Evolutionary conservation across 371 early-diverging fungal genomes (phyloP), one percentile per base, ranked within the genome.

Genomic region (Mucor lusitanicus): DNA sequence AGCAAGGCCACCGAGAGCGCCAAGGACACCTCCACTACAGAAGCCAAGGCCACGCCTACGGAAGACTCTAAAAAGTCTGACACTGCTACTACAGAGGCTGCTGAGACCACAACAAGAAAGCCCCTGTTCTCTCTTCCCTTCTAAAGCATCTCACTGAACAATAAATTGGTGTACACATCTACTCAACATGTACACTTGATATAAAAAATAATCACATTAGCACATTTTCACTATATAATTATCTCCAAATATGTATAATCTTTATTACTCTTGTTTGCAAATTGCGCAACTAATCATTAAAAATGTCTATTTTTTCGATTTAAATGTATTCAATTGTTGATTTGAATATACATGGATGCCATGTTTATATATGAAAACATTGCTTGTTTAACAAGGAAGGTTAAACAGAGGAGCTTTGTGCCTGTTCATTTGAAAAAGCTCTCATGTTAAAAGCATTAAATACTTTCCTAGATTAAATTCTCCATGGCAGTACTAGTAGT

Each of bases 1-100:
- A 37, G 37, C 35, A 50, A 50, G 50, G 1, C 33, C 7, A 33
- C 33, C 6, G 23, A 23, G 25, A 44, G 64, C 19, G 55, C 58
- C 32, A 50, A 50, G 50, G 23, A 23, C 25, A 44, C 33, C 33
- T n/a, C 64, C 19, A 56, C 40, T n/a, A 55, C 68, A 21, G 42
- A 48, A 23, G 55, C 58, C 30, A 53, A 57, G 15, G 35, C 65
- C 37, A 42, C 67, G 28, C 37, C 48, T 2, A 25, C 70, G 46
- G 44, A 65, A 28, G 32, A 23, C 4, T 25, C 46, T 1, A 19
- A 50, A 23, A 50, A 37, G 37, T 21, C 61, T 46, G 19, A 28
- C 27, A 15, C 46, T 44, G 19, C 61, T 8, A 30, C 61, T 46
- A 32, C 61, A 4, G 37, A 37, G 13, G 23, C 37, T 37, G 40